Conservation (phyloP, 306 rosid species). For the Gleditsia sinensis region DNA sequence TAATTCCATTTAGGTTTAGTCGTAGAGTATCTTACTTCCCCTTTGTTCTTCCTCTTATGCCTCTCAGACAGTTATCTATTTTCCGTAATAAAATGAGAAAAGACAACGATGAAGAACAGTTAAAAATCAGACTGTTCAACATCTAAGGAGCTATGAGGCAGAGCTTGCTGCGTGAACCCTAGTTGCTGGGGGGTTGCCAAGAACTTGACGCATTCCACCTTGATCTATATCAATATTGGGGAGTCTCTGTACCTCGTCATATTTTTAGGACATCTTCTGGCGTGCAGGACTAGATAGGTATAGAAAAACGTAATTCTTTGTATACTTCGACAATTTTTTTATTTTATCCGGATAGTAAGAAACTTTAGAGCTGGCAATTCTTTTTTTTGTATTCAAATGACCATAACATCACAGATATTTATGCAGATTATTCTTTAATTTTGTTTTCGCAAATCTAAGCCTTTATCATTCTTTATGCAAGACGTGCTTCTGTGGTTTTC, state of each 20-base stretch:
- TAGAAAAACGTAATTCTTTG: constrained; percentile 39
- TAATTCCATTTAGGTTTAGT: constrained; percentile 15
- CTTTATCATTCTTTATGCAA: neutral
- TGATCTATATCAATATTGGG: neutral
- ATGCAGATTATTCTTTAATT: neutral
- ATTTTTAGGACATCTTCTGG: constrained; percentile 25
- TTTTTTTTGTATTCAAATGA: constrained; percentile 35
- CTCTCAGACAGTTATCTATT: neutral
- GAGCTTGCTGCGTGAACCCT: constrained; percentile 24
- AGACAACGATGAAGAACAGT: constrained; percentile 19
- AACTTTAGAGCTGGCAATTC: constrained; percentile 36
- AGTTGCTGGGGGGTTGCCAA: neutral
- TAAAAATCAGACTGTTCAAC: constrained; percentile 37
- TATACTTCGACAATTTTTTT: constrained; percentile 2
- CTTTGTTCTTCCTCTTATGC: constrained; percentile 17
- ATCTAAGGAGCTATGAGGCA: constrained; percentile 38
- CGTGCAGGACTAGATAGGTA: constrained; percentile 38
- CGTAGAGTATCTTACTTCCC: constrained; percentile 33
- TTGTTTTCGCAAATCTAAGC: neutral
- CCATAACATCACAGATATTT: neutral
- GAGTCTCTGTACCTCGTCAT: neutral
- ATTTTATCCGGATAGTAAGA: constrained; percentile 34
- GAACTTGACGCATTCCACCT: neutral
- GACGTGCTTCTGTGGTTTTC: neutral
- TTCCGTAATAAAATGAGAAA: constrained; percentile 28